Conservation (phyloP, 331 rosid genomes). For the Spiraea crenata region DNA sequence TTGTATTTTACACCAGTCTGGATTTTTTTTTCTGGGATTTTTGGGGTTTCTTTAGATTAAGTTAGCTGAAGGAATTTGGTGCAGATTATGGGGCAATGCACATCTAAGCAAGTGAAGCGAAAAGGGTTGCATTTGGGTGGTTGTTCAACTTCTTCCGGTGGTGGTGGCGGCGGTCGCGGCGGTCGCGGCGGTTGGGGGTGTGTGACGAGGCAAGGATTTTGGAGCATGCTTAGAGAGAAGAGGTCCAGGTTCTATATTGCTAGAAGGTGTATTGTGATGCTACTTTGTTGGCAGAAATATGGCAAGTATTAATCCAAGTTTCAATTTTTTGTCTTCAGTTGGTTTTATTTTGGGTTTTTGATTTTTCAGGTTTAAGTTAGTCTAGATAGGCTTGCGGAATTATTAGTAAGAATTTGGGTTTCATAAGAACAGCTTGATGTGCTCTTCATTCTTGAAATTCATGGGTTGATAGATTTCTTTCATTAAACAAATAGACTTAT, state of each 20-base stretch:
- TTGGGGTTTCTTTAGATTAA: not conserved
- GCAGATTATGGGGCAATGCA: slow-evolving; percentile 48
- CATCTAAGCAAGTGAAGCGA: slow-evolving; percentile 23
- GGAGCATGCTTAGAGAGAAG: slow-evolving; percentile 44
- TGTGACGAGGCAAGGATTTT: slow-evolving; percentile 33
- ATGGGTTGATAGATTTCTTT: not conserved
- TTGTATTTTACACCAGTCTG: slow-evolving; percentile 5
- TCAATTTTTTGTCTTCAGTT: not conserved
- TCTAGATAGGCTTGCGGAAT: not conserved
- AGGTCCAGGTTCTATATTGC: slow-evolving; percentile 65
- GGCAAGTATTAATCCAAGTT: slow-evolving; percentile 25
- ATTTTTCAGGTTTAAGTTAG: not conserved
- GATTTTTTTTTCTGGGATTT: not conserved
- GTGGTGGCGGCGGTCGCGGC: not conserved
- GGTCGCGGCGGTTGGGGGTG: slow-evolving; percentile 14
- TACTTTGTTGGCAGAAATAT: slow-evolving; percentile 67
- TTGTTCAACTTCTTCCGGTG: slow-evolving; percentile 1
- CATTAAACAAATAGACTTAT: too few species aligned
- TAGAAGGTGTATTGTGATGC: slow-evolving; percentile 56
- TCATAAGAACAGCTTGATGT: not conserved
- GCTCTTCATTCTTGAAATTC: not conserved
- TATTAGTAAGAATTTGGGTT: not conserved
- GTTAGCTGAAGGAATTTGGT: not conserved
- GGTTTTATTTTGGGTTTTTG: not conserved
- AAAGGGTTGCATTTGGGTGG: not conserved